Conservation (phyloP, 2,329 filamentous ascomycete species). For the Raffaelea albimanens region DNA sequence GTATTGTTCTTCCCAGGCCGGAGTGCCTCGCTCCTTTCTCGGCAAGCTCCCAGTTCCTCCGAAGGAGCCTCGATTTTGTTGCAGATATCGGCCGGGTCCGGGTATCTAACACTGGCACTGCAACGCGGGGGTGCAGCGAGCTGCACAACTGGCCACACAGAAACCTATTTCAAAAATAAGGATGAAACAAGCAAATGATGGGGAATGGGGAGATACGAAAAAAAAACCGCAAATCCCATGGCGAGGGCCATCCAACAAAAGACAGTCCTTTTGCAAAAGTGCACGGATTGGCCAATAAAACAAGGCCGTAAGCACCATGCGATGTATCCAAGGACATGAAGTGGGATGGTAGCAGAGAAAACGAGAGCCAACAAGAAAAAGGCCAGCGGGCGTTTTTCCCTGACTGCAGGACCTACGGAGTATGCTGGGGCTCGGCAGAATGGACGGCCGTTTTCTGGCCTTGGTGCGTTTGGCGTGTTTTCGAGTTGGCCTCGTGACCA, state of each 20-base stretch:
- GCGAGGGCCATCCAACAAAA: too few relatives aligned
- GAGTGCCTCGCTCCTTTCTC: neutral
- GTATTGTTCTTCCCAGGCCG: too few relatives aligned
- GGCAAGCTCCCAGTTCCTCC: neutral
- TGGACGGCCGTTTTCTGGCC: neutral
- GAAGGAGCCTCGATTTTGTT: neutral
- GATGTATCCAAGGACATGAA: conserved; percentile 5
- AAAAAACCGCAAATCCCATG: too few relatives aligned
- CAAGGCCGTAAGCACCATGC: neutral
- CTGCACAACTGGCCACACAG: too few relatives aligned
- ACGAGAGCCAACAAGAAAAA: neutral
- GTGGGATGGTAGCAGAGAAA: conserved; percentile 2
- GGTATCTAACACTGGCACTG: neutral
- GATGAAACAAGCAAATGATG: neutral
- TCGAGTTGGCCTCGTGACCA: conserved; percentile 7
- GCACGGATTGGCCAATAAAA: conserved; percentile 5
- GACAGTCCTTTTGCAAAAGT: neutral
- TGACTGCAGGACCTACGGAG: too few relatives aligned
- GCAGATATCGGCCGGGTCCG: conserved; percentile 3
- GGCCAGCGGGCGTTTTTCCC: neutral
- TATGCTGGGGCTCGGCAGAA: neutral
- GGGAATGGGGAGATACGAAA: too few relatives aligned
- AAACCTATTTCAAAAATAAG: neutral
- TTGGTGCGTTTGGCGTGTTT: neutral
- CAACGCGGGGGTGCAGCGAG: too few relatives aligned